Evolutionary conservation across 1,284 basidiomycete genomes (phyloP), one percentile per base, ranked within the genome.

Genomic region (Trichosporon faecale): DNA sequence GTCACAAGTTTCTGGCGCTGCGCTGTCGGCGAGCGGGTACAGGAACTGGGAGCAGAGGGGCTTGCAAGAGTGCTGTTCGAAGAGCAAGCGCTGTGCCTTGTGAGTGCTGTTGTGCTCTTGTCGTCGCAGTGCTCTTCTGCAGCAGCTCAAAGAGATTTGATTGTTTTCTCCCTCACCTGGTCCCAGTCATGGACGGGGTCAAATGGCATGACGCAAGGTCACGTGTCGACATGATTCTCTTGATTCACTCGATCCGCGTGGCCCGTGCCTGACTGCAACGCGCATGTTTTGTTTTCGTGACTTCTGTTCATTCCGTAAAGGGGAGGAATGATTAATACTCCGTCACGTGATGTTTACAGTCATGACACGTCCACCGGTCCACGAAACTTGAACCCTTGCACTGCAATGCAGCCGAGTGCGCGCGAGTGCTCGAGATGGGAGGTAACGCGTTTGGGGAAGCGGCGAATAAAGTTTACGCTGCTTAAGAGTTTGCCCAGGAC

Each of bases 191-290:
- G 27, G 8, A 27, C 57, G 57, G 57, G 57, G 57, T 31, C 57
- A 61, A 61, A 61, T 25, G 21, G 57, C 6, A 61, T 61, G 57
- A 61, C 57, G 57, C 57, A 61, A 61, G 29, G 57, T 61, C 57
- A 61, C 57, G 57, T 61, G 57, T 31, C 16, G 21, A 52, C 49
- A 52, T 52, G 49, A 52, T 52, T 52, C 49, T 52, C 21, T 23
- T 12, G 49, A 23, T 52, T 23, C 49, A 9, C 49, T 7, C 25
- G 49, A 52, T 52, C 9, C 46, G 46, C 21, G 40, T 44, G 40
- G 37, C 40, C 49, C 49, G 49, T 52, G 49, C 49, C 49, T 52
- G 21, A 23, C 18, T 6, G 11, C n/a, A 6, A 49, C 49, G 49
- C 23, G 49, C 11, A 18, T 52, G 49, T 23, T 52, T 52, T 52